phyloP scores from a whole-genome alignment of 2,329 filamentous ascomycete genomes.

The Penicillium sp. region DNA sequence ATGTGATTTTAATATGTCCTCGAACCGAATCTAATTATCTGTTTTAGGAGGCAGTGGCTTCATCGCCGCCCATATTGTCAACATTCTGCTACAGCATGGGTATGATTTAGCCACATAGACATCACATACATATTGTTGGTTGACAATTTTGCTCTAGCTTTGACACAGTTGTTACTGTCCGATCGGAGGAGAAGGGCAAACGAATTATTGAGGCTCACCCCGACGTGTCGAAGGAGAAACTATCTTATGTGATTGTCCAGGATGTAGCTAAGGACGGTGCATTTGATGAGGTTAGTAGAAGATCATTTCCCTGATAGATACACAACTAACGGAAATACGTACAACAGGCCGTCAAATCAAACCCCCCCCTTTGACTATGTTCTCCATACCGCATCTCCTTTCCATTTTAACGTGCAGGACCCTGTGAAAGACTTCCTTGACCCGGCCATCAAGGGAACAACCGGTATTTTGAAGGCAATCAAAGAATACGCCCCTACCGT shows the following conservation, averaged over 20 bases:
- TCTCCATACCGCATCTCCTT: conserved; percentile 72
- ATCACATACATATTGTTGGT: not conserved
- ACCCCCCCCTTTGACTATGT: conserved; percentile 69
- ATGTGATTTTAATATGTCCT: conserved; percentile 28
- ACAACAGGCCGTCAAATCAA: conserved; percentile 54
- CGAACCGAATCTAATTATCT: conserved; percentile 31
- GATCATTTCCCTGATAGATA: not conserved
- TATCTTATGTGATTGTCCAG: conserved; percentile 67
- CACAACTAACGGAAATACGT: conserved; percentile 10
- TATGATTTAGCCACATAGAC: conserved; percentile 17
- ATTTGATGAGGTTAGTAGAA: conserved; percentile 58
- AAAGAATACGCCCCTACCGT: conserved; percentile 64
- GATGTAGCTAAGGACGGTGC: conserved; percentile 70
- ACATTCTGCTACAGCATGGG: conserved; percentile 57
- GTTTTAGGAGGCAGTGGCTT: conserved; percentile 60
- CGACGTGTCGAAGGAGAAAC: conserved; percentile 53
- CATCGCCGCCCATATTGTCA: conserved; percentile 65
- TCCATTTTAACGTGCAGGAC: conserved; percentile 69
- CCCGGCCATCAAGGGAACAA: conserved; percentile 63
- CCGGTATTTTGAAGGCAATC: conserved; percentile 61
- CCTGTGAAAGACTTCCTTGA: conserved; percentile 65
- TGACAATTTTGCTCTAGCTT: conserved; percentile 44
- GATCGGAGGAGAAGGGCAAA: conserved; percentile 61
- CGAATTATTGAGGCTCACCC: conserved; percentile 59
- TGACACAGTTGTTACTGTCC: conserved; percentile 63